phyloP scores from a whole-genome alignment of 139 green algal species.

The Coelastrella sp. region DNA sequence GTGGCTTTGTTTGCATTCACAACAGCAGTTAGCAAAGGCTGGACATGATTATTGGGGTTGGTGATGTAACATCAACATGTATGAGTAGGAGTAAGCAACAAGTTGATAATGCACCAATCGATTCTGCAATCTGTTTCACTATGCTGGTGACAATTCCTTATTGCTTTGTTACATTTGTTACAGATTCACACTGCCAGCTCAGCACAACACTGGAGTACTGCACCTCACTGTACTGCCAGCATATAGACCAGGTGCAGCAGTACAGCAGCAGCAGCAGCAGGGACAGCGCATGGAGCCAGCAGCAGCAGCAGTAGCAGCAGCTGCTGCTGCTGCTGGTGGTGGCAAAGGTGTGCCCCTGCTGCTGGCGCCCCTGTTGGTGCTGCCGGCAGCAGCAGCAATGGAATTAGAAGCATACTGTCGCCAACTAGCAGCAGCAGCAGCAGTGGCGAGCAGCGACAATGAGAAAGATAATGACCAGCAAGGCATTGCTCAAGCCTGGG shows the following conservation, averaged over 20 bases:
- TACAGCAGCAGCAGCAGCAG: slow-evolving; percentile 4
- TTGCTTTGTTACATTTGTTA: too few species aligned
- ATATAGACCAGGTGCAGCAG: not conserved
- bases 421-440: not conserved
- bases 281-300: not conserved
- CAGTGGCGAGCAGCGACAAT: not conserved
- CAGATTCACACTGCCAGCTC: too few species aligned
- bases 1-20: not conserved
- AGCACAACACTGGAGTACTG: not conserved
- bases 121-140: too few species aligned
- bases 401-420: not conserved
- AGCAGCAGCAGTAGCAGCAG: not conserved
- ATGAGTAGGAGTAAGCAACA: too few species aligned
- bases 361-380: not conserved
- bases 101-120: too few species aligned
- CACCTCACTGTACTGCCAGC: not conserved
- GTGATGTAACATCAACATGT: too few species aligned
- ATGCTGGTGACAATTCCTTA: too few species aligned
- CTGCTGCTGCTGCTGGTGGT: not conserved
- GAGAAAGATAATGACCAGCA: not conserved
- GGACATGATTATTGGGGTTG: too few species aligned
- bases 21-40: too few species aligned
- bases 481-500: not conserved
- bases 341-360: too few species aligned
- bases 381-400: not conserved